These are phyloP conservation scores for Paralagenidium karlingii DNA, from an alignment of 352 stramenopile species.

Conservation along the genomic window DNA sequence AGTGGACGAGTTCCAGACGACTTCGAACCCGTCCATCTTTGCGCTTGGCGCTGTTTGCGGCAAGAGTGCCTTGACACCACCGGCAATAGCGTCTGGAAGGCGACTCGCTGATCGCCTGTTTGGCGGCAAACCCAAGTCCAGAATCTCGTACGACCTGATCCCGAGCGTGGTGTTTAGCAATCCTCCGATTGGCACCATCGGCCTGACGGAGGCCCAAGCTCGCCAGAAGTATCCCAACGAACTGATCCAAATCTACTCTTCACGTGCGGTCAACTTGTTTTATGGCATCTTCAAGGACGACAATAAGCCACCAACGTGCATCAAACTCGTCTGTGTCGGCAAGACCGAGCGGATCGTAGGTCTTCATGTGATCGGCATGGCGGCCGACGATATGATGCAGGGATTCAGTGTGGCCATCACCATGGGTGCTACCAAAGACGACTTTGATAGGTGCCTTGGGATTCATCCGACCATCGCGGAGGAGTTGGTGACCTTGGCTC, in stretches of 20 bases:
- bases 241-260: constrained; percentile 89
- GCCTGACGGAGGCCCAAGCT: constrained; percentile 87
- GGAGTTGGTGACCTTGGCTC: constrained; percentile 93
- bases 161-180: constrained; percentile 95
- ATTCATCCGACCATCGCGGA: constrained; percentile 95
- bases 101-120: constrained; percentile 82
- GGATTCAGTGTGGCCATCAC: constrained; percentile 98
- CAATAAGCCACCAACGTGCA: constrained; percentile 87
- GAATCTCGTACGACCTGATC: constrained; percentile 85
- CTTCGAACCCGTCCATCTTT: constrained; percentile 62
- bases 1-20: constrained; percentile 87
- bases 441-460: constrained; percentile 93
- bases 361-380: constrained; percentile 93
- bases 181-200: constrained; percentile 91
- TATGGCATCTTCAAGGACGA: constrained; percentile 85
- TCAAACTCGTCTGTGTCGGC: constrained; percentile 91
- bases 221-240: constrained; percentile 78
- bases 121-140: constrained; percentile 36
- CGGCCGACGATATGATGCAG: constrained; percentile 97
- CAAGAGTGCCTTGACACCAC: constrained; percentile 62
- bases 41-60: constrained; percentile 66
- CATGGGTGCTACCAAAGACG: constrained; percentile 95
- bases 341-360: constrained; percentile 91
- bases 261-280: constrained; percentile 91
- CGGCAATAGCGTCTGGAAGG: constrained; percentile 76